phyloP scores from a whole-genome alignment of 2,329 filamentous ascomycete species.

The Pseudogymnoascus sp. region DNA sequence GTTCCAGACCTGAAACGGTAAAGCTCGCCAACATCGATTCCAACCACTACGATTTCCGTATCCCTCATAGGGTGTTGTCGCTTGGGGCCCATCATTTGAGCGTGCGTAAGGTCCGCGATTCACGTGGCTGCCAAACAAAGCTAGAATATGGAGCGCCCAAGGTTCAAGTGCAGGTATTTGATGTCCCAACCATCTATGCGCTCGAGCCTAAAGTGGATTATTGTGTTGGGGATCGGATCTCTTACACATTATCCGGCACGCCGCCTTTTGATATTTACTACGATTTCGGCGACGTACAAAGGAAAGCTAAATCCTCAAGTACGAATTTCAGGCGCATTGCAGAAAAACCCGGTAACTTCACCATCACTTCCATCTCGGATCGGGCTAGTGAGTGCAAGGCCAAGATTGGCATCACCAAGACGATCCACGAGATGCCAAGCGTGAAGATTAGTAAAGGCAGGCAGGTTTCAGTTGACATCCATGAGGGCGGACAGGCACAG shows the following conservation, averaged over 20 bases:
- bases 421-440: conserved; percentile 85
- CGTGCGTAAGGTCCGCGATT: conserved; percentile 84
- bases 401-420: conserved; percentile 68
- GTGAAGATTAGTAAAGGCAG: conserved; percentile 83
- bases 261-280: conserved; percentile 92
- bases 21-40: conserved; percentile 72
- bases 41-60: conserved; percentile 69
- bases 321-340: conserved; percentile 91
- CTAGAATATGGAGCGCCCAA: conserved; percentile 65
- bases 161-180: conserved; percentile 86
- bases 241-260: conserved; percentile 83
- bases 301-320: conserved; percentile 71
- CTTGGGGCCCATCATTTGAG: conserved; percentile 85
- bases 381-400: conserved; percentile 83
- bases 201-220: conserved; percentile 81
- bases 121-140: conserved; percentile 76
- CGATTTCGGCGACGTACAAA: conserved; percentile 70
- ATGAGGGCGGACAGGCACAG: conserved; percentile 90
- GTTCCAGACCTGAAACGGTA: conserved; percentile 71
- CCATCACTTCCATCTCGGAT: conserved; percentile 80
- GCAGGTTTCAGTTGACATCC: conserved; percentile 80
- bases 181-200: conserved; percentile 84
- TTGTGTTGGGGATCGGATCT: conserved; percentile 91
- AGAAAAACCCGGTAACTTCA: conserved; percentile 82
- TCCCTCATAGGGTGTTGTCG: conserved; percentile 77